phyloP scores from a whole-genome alignment of 2,329 filamentous ascomycete species.

The Thielaviopsis euricoi region DNA sequence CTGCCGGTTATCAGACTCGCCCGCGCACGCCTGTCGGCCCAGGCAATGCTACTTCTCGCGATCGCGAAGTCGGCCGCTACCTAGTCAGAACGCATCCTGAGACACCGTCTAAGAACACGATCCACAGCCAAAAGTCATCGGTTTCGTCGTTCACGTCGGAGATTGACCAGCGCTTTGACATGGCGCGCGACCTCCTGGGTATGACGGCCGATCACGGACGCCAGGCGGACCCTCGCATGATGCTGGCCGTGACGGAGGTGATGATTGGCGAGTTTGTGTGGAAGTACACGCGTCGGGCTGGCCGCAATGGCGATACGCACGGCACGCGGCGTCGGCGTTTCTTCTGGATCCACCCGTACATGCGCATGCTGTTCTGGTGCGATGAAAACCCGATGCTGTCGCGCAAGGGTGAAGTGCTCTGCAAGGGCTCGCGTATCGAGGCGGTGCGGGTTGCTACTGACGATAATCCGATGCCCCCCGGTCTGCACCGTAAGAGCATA shows the following conservation, averaged over 20 bases:
- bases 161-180: constrained; percentile 79
- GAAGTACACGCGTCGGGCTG: constrained; percentile 95
- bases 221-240: constrained; percentile 83
- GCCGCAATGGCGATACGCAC: constrained; percentile 65
- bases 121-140: constrained; percentile 54
- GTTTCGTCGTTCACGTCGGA: constrained; percentile 93
- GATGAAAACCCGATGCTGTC: constrained; percentile 69
- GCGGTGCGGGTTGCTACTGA: constrained; percentile 83
- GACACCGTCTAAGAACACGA: constrained; percentile 9
- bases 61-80: constrained; percentile 3
- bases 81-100: constrained; percentile 2
- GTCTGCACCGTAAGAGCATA: constrained; percentile 84
- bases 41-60: constrained; percentile 26
- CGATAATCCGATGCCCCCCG: constrained; percentile 88
- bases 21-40: constrained; percentile 45
- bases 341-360: constrained; percentile 99
- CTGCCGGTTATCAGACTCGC: constrained; percentile 29
- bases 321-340: constrained; percentile 83
- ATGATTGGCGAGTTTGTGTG: constrained; percentile 99
- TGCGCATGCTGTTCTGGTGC: constrained; percentile 91
- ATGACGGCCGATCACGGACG: constrained; percentile 30
- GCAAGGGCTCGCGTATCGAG: constrained; percentile 88
- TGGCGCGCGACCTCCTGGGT: constrained; percentile 38
- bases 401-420: constrained; percentile 56
- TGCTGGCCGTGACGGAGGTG: constrained; percentile 95